These are phyloP conservation scores for Zymoseptoria brevis DNA, from an alignment of 2,329 filamentous ascomycete species.

Conservation along the genomic window DNA sequence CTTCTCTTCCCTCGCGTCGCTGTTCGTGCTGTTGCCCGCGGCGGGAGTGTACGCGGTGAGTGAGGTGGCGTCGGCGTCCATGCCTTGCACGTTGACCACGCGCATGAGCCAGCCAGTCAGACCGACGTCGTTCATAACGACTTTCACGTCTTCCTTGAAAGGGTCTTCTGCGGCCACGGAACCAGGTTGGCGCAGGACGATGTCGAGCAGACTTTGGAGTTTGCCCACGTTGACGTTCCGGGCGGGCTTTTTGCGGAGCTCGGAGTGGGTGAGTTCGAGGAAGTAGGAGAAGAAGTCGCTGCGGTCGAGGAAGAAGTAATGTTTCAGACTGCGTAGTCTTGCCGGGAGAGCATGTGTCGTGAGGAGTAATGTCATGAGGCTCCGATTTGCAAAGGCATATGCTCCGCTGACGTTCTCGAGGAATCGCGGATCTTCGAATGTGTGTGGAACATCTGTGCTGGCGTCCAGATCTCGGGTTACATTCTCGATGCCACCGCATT, in stretches of 20 bases:
- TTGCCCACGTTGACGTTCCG: constrained; percentile 86
- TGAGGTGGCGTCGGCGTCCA: constrained; percentile 55
- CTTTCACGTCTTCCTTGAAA: constrained; percentile 97
- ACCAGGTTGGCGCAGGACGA: constrained; percentile 91
- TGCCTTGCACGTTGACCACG: constrained; percentile 91
- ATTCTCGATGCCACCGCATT: constrained; percentile 84
- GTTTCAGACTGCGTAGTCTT: constrained; percentile 82
- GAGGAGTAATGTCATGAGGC: constrained; percentile 78
- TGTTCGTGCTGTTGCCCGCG: constrained; percentile 44
- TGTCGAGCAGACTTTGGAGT: constrained; percentile 87
- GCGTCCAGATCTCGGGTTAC: constrained; percentile 58
- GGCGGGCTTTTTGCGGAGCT: constrained; percentile 74
- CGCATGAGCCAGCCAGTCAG: constrained; percentile 91
- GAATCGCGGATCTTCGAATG: constrained; percentile 85
- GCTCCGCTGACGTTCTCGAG: constrained; percentile 92
- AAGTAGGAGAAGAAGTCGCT: constrained; percentile 99
- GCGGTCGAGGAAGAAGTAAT: constrained; percentile 97
- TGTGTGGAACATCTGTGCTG: constrained; percentile 79
- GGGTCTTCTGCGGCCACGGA: constrained; percentile 89
- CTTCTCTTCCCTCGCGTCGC: constrained; percentile 61
- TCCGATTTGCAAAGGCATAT: constrained; percentile 92
- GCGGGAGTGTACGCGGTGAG: constrained; percentile 60
- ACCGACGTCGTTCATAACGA: constrained; percentile 91
- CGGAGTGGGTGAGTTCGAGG: constrained; percentile 80
- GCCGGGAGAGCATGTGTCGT: constrained; percentile 88